A percentile compares a stretch with the other conserved stretches of the same genome.
These are phyloP conservation scores for Tolypocladium amazonense DNA, from an alignment of 2,329 filamentous ascomycete species.

Conservation along the genomic window DNA sequence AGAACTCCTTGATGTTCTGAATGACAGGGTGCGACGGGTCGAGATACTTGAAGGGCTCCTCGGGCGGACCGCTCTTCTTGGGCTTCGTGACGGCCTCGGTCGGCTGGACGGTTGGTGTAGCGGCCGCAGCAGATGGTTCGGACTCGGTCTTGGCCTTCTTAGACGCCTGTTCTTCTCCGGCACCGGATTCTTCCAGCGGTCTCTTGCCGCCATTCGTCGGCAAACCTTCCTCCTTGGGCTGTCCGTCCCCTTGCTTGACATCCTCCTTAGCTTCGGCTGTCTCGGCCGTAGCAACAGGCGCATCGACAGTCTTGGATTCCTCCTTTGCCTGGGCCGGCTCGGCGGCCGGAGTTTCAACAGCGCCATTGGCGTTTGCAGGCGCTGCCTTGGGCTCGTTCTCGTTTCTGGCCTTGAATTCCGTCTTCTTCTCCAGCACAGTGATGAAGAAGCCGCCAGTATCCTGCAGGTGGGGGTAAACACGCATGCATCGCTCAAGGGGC, in stretches of 20 bases:
- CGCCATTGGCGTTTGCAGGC: constrained; percentile 1
- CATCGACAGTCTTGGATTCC: not conserved
- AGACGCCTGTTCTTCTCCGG: constrained; percentile 25
- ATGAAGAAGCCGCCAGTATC: constrained; percentile 98
- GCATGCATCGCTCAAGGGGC: constrained; percentile 81
- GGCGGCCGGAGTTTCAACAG: constrained; percentile 1
- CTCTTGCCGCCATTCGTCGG: constrained; percentile 22
- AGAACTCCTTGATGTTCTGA: constrained; percentile 69
- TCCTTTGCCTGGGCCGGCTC: constrained; percentile 14
- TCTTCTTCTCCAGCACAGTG: constrained; percentile 82
- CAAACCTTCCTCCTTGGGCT: constrained; percentile 5
- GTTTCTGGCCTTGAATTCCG: constrained; percentile 69
- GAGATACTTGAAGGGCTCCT: constrained; percentile 94
- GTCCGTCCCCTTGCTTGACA: constrained; percentile 21
- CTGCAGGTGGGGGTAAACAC: constrained; percentile 89
- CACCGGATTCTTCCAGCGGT: constrained; percentile 19
- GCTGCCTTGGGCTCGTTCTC: constrained; percentile 44
- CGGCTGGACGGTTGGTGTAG: constrained; percentile 3
- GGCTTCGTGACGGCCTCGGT: constrained; percentile 19
- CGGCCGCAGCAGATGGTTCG: constrained; percentile 6
- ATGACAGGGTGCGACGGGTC: constrained; percentile 65
- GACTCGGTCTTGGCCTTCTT: constrained; percentile 38
- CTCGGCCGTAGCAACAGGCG: constrained; percentile 5
- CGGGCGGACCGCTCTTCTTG: constrained; percentile 46
- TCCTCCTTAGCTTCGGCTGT: constrained; percentile 15